Conservation (phyloP, 345 rosid species). For the Arabidopsis suecica region DNA sequence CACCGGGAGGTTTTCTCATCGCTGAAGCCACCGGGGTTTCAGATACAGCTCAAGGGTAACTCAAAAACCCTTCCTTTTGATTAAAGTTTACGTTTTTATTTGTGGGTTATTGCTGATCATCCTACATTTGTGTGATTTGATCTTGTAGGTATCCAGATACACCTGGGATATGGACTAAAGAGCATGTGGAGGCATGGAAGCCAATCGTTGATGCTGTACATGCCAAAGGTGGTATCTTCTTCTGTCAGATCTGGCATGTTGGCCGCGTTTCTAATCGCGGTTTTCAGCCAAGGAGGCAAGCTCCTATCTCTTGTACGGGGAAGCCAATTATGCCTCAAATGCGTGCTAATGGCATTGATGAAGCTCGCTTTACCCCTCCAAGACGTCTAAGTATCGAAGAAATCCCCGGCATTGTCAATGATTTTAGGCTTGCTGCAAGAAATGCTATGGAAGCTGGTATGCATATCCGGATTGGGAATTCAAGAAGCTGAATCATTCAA, state of each 20-base stretch:
- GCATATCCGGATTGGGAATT: background rate
- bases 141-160: constrained; percentile 49
- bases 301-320: constrained; percentile 65
- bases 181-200: constrained; percentile 88
- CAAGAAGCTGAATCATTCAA: background rate
- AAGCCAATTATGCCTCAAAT: constrained; percentile 56
- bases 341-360: constrained; percentile 52
- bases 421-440: constrained; percentile 74
- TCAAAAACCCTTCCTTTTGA: background rate
- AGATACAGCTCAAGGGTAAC: constrained; percentile 66
- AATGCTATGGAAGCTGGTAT: constrained; percentile 84
- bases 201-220: constrained; percentile 88
- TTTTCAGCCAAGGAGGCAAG: constrained; percentile 69
- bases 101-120: constrained; percentile 36
- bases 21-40: constrained; percentile 70
- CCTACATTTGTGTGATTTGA: constrained; percentile 13
- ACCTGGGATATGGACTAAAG: constrained; percentile 83
- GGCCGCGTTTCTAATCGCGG: constrained; percentile 74
- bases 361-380: constrained; percentile 57
- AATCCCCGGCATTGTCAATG: constrained; percentile 70
- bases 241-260: constrained; percentile 77
- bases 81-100: constrained; percentile 1
- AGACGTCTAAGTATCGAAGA: constrained; percentile 62
- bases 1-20: constrained; percentile 65
- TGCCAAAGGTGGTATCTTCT: constrained; percentile 75